A percentile compares a stretch with the other conserved stretches of the same genome.
Evolutionary conservation across 805 yeast genomes (phyloP).

Genomic region (Candida hungchunana): DNA sequence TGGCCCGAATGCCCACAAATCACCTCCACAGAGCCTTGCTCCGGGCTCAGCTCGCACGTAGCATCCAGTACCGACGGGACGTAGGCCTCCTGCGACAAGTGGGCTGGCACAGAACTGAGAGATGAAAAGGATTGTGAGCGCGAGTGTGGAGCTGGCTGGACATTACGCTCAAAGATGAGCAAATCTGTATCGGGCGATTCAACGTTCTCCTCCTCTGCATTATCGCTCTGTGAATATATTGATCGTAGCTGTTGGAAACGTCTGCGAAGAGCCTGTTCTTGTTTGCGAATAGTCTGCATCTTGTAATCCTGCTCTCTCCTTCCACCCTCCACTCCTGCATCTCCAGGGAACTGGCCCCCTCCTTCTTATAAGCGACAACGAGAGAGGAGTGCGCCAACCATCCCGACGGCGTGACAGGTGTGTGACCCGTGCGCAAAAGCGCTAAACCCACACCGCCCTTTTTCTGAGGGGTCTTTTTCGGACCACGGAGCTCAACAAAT

Average conservation of each 20-base stretch:
- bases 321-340: too few relatives aligned
- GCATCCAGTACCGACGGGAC: conserved; percentile 18
- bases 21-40: conserved; percentile 5
- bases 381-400: too few relatives aligned
- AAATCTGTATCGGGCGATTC: conserved; percentile 4
- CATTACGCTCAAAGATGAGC: conserved; percentile 14
- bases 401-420: too few relatives aligned
- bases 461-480: too few relatives aligned
- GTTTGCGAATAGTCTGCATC: too few relatives aligned
- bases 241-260: conserved; percentile 6
- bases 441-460: too few relatives aligned
- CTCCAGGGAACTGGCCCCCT: too few relatives aligned
- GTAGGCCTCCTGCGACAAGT: conserved; percentile 12
- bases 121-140: conserved; percentile 15
- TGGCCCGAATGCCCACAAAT: conserved; percentile 16
- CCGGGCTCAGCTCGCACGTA: conserved; percentile 4
- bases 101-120: conserved; percentile 12
- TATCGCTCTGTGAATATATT: too few relatives aligned
- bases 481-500: too few relatives aligned
- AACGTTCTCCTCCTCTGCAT: conserved; percentile 1
- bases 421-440: too few relatives aligned
- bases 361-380: too few relatives aligned
- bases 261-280: conserved; percentile 5
- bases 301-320: too few relatives aligned
- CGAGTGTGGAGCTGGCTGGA: conserved; percentile 10